Conservation (phyloP, 2,329 filamentous ascomycete species). For the Aspergillus udagawae region DNA sequence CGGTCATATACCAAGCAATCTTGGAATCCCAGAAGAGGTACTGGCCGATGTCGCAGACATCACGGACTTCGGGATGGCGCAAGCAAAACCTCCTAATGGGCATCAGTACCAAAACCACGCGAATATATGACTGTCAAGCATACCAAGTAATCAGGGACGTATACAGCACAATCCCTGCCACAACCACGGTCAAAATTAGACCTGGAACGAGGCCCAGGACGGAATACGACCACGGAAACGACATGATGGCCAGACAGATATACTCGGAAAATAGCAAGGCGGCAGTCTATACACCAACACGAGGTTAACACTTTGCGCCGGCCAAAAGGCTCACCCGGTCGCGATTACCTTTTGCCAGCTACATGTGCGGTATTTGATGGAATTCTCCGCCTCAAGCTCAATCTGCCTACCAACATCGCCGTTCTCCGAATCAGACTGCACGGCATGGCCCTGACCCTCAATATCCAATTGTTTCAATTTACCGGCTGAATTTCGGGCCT, state of each 20-base stretch:
- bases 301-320: not conserved
- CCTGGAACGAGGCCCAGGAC: constrained; percentile 82
- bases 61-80: constrained; percentile 82
- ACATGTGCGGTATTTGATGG: constrained; percentile 89
- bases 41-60: constrained; percentile 94
- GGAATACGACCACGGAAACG: constrained; percentile 90
- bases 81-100: constrained; percentile 77
- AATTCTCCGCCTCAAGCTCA: constrained; percentile 68
- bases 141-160: constrained; percentile 67
- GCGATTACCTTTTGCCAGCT: constrained; percentile 76
- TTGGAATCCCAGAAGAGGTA: constrained; percentile 85
- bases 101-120: constrained; percentile 15
- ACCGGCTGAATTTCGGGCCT: constrained; percentile 16
- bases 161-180: constrained; percentile 77
- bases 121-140: constrained; percentile 14
- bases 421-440: constrained; percentile 36
- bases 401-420: constrained; percentile 63
- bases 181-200: constrained; percentile 73
- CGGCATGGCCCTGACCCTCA: constrained; percentile 22
- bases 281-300: constrained; percentile 59
- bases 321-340: not conserved
- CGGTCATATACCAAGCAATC: constrained; percentile 65
- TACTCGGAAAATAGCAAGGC: constrained; percentile 91
- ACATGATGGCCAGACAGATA: constrained; percentile 91
- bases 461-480: constrained; percentile 29